These are phyloP conservation scores for Austropuccinia psidii DNA, from an alignment of 1,284 basidiomycete genomes.

Conservation along the genomic window DNA sequence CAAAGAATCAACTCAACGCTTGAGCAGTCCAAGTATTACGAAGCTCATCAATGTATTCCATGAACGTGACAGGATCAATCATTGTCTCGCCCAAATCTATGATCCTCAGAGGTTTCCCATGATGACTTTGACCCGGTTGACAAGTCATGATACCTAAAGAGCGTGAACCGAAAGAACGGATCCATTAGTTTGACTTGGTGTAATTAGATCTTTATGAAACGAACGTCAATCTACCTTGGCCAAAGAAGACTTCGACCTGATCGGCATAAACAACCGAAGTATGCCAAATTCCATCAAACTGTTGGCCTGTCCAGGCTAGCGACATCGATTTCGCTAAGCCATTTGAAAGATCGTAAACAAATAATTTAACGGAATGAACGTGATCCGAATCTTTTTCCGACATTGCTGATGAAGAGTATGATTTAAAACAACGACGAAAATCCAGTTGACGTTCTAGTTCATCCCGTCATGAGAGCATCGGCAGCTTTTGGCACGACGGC, in stretches of 20 bases:
- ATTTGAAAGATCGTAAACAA: conserved; percentile 47
- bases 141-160: conserved; percentile 13
- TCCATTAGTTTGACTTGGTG: background rate
- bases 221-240: conserved; percentile 47
- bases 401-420: too few relatives aligned
- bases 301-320: conserved; percentile 42
- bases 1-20: conserved; percentile 45
- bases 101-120: conserved; percentile 46
- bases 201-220: background rate
- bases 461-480: too few relatives aligned
- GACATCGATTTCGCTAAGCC: conserved; percentile 46
- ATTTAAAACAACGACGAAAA: too few relatives aligned
- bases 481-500: too few relatives aligned
- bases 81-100: conserved; percentile 46
- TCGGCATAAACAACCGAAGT: conserved; percentile 47
- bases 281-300: conserved; percentile 44
- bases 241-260: conserved; percentile 48
- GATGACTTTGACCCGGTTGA: conserved; percentile 39
- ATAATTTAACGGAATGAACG: conserved; percentile 42
- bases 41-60: conserved; percentile 45
- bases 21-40: conserved; percentile 45
- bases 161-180: background rate
- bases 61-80: conserved; percentile 47
- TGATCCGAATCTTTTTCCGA: conserved; percentile 4
- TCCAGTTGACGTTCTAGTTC: too few relatives aligned